Base-by-base conservation (phyloP, 352 stramenopile genomes). In the Globisporangium alternatum region DNA sequence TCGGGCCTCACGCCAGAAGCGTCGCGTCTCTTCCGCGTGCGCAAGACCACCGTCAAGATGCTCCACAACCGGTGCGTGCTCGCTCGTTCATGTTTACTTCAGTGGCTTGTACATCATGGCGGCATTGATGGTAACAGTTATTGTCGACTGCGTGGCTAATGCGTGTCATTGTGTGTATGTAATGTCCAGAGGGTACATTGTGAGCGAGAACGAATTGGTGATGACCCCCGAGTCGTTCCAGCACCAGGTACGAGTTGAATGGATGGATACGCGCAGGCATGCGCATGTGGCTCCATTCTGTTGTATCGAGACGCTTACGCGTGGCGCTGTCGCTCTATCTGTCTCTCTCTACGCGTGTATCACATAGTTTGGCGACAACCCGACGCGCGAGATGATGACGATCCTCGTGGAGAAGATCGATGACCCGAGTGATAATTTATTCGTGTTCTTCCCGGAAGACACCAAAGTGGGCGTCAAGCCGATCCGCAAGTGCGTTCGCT, bases 371-470 rank as follows among this genome's bases (percentile, higher is more conserved):
- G 89, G 96, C 22, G 92, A 98, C 65, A 96, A 97, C 72, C 96
- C 96, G 58, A 97, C 86, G 63, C 85, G 97, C 39, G 93, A 98
- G 68, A 93, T 96, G 69, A 93, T 99, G 84, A 99, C 96, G 39
- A 98, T 99, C 74, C 80, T 99, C 43, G 97, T 96, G 30, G 87
- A 95, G 67, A 95, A 95, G 66, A 93, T 95, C 56, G 87, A 95
- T 75, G 95, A 98, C 70, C 85, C 91, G 30, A 93, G 83, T 64
- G 95, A 98, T 75, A 92, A 97, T 76, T 85, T 99, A 56, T 99
- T 99, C 72, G 97, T 99, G 3, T 99, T 99, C 74, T 99, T 99
- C 77, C 96, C 97, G 0, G 93, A 99, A 66, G 98, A 99, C 70
- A 98, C 98, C 72, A 99, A 99, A 76, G 96, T 99, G 33, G 97